Base-by-base conservation (phyloP, 305 asterid species). In the Fraxinus paxiana region DNA sequence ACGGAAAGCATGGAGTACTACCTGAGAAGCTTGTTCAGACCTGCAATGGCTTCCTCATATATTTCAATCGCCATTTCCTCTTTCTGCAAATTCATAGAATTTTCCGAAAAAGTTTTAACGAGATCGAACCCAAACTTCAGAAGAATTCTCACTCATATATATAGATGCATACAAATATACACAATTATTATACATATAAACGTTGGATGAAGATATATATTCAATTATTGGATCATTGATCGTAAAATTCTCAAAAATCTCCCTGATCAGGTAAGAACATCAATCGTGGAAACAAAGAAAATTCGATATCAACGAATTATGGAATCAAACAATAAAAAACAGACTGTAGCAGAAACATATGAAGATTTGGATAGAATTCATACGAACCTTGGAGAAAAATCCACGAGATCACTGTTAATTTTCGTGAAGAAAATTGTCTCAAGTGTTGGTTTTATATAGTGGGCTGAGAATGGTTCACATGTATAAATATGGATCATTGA, bases 1-100 rank as follows among this genome's bases (percentile, higher is more conserved):
- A 67, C 61, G 72, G 38, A 15, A 77, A 41, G 31, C 15, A 26
- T 18, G 13, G 4, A 80, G 74, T 26, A 46, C 56, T 83, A 93
- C 97, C 97, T 92, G 84, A 93, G 95, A 80, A 93, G 94, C 88
- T 92, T 93, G 87, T 85, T 83, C 75, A 93, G 88, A 77, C 93
- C 95, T 43, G 90, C 94, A 78, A 93, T 92, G 91, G 97, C 97
- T 82, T 90, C 97, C 87, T 93, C 97, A 81, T 89, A 90, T 3
- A 82, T 78, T 37, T 87, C 92, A 51, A 84, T 89, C 54, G 87
- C 90, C 92, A 90, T 90, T 81, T 91, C 93, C 81, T 88, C 90
- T 77, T 72, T 86, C 98, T 93, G 89, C 87, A 87, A 72, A 84
- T 82, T 79, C 77, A 43, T 59, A 56, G 1, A 35, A 79, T 12